These are phyloP conservation scores for Bruguiera gymnorhiza DNA, from an alignment of 345 rosid species.

Conservation along the genomic window DNA sequence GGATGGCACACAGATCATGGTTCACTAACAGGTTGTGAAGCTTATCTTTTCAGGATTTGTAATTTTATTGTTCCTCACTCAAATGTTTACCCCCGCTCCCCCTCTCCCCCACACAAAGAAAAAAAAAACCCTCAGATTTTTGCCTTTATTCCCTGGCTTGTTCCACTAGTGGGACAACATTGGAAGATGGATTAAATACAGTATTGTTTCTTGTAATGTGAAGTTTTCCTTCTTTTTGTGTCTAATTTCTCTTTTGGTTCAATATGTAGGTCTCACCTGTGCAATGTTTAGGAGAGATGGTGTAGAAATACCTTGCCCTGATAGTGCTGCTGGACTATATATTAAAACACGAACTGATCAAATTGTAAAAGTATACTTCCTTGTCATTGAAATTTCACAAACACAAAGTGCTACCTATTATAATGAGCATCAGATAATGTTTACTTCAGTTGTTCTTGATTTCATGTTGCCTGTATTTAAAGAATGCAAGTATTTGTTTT, in stretches of 20 bases:
- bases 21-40: slow-evolving; percentile 62
- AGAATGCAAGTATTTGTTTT: neutral
- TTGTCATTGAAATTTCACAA: slow-evolving; percentile 13
- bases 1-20: slow-evolving; percentile 98
- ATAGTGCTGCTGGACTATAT: slow-evolving; percentile 82
- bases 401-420: slow-evolving; percentile 10
- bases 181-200: neutral
- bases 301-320: slow-evolving; percentile 74
- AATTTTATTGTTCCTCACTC: slow-evolving; percentile 11
- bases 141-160: neutral
- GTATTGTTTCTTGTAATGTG: neutral
- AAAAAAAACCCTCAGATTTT: neutral
- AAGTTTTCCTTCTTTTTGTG: neutral
- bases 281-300: slow-evolving; percentile 72
- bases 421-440: slow-evolving; percentile 1
- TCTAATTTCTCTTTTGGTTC: slow-evolving; percentile 28
- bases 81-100: too few species aligned
- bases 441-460: slow-evolving; percentile 6
- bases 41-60: slow-evolving; percentile 5
- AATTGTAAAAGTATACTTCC: slow-evolving; percentile 66
- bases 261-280: slow-evolving; percentile 84
- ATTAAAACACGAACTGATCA: slow-evolving; percentile 74
- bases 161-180: slow-evolving; percentile 10
- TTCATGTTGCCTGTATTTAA: slow-evolving; percentile 1
- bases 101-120: too few species aligned